Base-by-base conservation (phyloP, 2,329 filamentous ascomycete genomes). In the Hortaea werneckii region DNA sequence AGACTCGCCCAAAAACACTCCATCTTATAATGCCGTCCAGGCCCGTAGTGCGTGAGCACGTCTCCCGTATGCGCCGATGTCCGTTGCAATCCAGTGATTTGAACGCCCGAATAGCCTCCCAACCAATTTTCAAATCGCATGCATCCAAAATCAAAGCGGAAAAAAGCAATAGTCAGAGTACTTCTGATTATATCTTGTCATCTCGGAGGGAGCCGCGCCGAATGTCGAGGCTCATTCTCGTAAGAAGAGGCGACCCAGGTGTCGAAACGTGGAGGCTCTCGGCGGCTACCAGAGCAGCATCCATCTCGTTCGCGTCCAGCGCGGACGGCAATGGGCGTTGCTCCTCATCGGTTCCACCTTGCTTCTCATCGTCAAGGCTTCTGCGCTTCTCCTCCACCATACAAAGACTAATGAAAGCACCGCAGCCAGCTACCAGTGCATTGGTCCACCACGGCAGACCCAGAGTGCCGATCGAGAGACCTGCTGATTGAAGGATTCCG, bases 381-480 rank as follows among this genome's bases (percentile, higher is more conserved):
- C 53, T 44, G 11, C 58, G 56, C 45, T 55, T 59, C 52, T 62
- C 58, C 48, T 64, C 61, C 29, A 59, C 52, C 66, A 95, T 85
- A 62, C 79, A 80, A 49, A 87, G 73, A 64, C 84, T 86, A 58
- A 92, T 72, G 42, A 85, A 68, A 1, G 83, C 86, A 40, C 89
- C 92, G 10, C 80, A 65, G 8, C 87, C 67, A 30, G 87, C 86
- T 29, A 95, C 79, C 3, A 84, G 58, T 6, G 84, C 87, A 53
- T 83, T 89, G 50, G 81, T 82, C 92, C 92, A 98, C 90, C 92
- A 98, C 0, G 88, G 84, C 30, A 95, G 73, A 13, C 88, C 88
- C 4, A 88, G 90, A 62, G 87, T 90, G 32, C 89, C 88, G 5
- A 82, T 76, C 53, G 80, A 76, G 32, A 94, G 76, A 42, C 92